Evolutionary conservation across 176 grass and related monocot genomes (phyloP).

Genomic region (Leersia perrieri): DNA sequence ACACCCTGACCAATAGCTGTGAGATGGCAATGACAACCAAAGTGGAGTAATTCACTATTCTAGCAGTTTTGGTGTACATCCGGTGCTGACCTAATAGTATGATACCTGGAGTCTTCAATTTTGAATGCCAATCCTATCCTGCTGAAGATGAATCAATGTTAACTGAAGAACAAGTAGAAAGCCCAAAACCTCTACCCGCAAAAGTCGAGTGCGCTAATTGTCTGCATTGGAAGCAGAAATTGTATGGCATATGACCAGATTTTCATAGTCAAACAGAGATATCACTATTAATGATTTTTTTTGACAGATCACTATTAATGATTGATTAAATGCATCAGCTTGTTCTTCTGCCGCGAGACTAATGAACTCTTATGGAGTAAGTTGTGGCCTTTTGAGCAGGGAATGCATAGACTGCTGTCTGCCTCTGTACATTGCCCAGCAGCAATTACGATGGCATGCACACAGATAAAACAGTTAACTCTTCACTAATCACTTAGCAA

Average conservation of each 20-base stretch:
- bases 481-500: background rate
- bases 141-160: background rate
- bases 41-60: background rate
- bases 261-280: background rate
- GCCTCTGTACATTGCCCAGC: background rate
- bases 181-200: background rate
- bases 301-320: background rate
- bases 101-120: background rate
- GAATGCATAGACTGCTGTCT: background rate
- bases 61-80: background rate
- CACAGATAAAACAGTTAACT: background rate
- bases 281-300: background rate
- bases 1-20: conserved; percentile 21
- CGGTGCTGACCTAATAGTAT: background rate
- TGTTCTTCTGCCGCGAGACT: background rate
- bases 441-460: background rate
- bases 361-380: background rate
- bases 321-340: background rate
- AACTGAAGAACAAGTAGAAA: background rate
- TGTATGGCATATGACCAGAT: background rate
- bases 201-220: background rate
- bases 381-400: background rate
- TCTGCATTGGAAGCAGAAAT: background rate
- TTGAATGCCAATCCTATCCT: background rate
- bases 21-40: background rate